phyloP scores from a whole-genome alignment of 495 filamentous ascomycete species.

The Stereocaulon alpinum region DNA sequence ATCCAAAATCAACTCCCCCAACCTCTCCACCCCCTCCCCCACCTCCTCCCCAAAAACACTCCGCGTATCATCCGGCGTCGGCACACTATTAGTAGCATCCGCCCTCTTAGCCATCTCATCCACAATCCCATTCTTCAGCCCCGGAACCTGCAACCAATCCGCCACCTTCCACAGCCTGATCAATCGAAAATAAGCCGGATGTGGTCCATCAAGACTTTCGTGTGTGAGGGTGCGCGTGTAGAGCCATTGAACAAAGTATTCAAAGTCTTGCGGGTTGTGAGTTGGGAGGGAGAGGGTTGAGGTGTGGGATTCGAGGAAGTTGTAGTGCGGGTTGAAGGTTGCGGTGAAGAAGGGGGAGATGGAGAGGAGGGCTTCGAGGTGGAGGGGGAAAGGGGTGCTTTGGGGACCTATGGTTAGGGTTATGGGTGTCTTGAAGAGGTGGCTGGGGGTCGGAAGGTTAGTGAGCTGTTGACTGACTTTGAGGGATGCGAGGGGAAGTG shows the following conservation, averaged over 20 bases:
- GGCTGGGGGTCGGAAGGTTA: slow-evolving; percentile 12
- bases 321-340: slow-evolving; percentile 31
- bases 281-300: slow-evolving; percentile 32
- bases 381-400: slow-evolving; percentile 29
- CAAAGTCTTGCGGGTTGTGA: slow-evolving; percentile 30
- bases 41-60: slow-evolving; percentile 26
- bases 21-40: slow-evolving; percentile 8
- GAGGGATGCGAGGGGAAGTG: neutral
- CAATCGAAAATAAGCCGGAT: slow-evolving; percentile 35
- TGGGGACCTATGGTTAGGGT: slow-evolving; percentile 29
- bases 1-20: slow-evolving; percentile 34
- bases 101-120: slow-evolving; percentile 30
- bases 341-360: slow-evolving; percentile 41
- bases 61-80: slow-evolving; percentile 36
- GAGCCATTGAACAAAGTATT: slow-evolving; percentile 37
- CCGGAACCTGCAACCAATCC: slow-evolving; percentile 32
- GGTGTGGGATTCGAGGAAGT: slow-evolving; percentile 34
- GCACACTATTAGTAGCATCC: slow-evolving; percentile 36
- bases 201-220: slow-evolving; percentile 19
- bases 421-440: slow-evolving; percentile 24
- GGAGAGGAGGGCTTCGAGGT: slow-evolving; percentile 32
- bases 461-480: neutral
- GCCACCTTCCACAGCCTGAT: slow-evolving; percentile 37
- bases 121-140: slow-evolving; percentile 31
- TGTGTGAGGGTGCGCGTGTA: slow-evolving; percentile 30